Conservation (phyloP, 139 green algal genomes). For the Chlorella sp. region DNA sequence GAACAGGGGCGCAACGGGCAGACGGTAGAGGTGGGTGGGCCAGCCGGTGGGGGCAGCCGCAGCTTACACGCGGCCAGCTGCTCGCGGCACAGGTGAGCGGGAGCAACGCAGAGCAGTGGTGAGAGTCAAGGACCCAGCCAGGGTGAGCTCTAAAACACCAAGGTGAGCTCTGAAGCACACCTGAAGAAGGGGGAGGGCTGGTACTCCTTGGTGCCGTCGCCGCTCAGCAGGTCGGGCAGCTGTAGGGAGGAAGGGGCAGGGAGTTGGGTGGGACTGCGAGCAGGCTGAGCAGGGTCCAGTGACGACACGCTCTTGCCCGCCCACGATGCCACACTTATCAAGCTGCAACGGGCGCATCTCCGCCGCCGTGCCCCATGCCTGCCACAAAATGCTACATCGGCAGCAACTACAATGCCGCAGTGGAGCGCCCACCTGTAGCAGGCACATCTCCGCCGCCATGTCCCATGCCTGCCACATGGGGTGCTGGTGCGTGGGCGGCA, state of each 20-base stretch:
- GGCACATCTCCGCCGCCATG: conserved; percentile 96
- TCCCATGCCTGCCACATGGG: conserved; percentile 98
- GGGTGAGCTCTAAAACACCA: too few species aligned
- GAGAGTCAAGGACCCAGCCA: neutral
- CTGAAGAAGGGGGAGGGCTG: conserved; percentile 89
- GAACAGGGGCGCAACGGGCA: neutral
- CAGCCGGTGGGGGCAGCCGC: too few species aligned
- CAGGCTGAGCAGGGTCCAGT: neutral
- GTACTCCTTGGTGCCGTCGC: conserved; percentile 45
- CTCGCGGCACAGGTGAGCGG: too few species aligned
- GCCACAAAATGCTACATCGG: neutral
- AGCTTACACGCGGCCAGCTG: too few species aligned
- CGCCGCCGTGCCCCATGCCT: neutral
- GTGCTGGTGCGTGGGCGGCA: conserved; percentile 96
- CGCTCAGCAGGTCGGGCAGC: conserved; percentile 54
- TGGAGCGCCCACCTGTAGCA: conserved; percentile 46
- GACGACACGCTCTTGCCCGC: too few species aligned
- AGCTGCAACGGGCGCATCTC: conserved; percentile 68
- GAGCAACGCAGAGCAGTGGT: neutral
- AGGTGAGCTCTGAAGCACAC: neutral
- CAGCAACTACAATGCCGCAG: neutral
- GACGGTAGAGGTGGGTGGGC: too few species aligned
- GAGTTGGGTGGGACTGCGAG: neutral
- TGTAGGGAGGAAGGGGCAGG: conserved; percentile 48
- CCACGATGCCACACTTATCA: neutral